Conservation (phyloP, 2,329 filamentous ascomycete genomes). For the Monosporascus sp. region DNA sequence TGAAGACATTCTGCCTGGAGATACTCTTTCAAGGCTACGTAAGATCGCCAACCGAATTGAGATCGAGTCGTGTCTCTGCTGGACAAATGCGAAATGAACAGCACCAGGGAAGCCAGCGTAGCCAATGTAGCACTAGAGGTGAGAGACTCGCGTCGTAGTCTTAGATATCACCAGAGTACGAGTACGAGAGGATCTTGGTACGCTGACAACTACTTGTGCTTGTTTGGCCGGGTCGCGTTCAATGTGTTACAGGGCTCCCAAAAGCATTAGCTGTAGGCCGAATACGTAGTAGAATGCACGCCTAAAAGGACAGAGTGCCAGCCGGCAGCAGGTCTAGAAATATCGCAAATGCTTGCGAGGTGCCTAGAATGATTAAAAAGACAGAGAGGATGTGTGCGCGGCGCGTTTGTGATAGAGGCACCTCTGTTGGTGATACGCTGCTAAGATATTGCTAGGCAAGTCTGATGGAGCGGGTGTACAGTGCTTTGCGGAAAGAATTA, state of each 20-base stretch:
- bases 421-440: neutral
- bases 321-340: neutral
- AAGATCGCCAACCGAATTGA: constrained; percentile 1
- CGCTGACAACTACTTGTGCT: neutral
- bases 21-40: constrained; percentile 8
- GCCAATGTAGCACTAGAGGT: constrained; percentile 4
- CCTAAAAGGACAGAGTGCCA: neutral
- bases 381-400: neutral
- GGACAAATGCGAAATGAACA: constrained; percentile 3
- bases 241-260: neutral
- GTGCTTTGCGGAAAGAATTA: neutral
- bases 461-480: neutral
- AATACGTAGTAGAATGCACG: neutral
- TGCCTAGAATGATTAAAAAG: neutral
- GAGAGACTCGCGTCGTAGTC: neutral
- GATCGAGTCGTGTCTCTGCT: constrained; percentile 8
- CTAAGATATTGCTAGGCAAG: neutral
- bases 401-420: neutral
- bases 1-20: constrained; percentile 58
- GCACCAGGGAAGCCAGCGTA: constrained; percentile 8
- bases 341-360: neutral
- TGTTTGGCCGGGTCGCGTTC: neutral
- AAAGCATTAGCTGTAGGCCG: neutral
- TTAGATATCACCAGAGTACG: neutral
- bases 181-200: neutral